These are phyloP conservation scores for Margaritispora aquatica DNA, from an alignment of 495 filamentous ascomycete species.

Conservation along the genomic window DNA sequence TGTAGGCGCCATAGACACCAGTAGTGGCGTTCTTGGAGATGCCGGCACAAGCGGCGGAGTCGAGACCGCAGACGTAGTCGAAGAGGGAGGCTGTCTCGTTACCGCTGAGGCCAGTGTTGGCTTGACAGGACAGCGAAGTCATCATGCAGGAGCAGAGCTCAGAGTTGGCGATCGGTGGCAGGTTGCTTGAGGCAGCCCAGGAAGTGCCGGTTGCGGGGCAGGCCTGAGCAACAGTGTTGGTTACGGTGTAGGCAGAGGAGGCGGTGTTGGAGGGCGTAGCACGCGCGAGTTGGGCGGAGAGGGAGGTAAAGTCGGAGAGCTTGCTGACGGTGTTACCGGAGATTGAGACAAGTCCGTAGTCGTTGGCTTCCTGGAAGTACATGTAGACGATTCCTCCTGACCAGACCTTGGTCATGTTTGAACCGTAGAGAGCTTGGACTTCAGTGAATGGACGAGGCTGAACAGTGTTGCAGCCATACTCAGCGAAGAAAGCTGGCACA, in stretches of 20 bases:
- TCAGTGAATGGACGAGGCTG: conserved; percentile 77
- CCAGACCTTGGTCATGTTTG: conserved; percentile 77
- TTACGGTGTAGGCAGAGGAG: conserved; percentile 64
- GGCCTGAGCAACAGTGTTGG: conserved; percentile 61
- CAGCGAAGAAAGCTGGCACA: conserved; percentile 93
- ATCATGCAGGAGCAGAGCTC: conserved; percentile 80
- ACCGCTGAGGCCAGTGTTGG: conserved; percentile 34
- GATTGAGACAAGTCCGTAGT: conserved; percentile 80
- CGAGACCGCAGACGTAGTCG: conserved; percentile 60
- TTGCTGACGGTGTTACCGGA: conserved; percentile 49
- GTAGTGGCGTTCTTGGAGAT: conserved; percentile 62
- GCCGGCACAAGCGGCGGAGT: conserved; percentile 52
- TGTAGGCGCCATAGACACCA: conserved; percentile 81
- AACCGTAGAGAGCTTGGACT: conserved; percentile 73
- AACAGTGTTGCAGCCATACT: conserved; percentile 90
- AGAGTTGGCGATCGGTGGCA: conserved; percentile 76
- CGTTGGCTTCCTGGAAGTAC: conserved; percentile 89
- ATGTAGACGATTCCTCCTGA: conserved; percentile 96
- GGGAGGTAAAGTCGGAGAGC: conserved; percentile 66
- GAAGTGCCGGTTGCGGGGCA: conserved; percentile 60
- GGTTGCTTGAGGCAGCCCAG: conserved; percentile 65
- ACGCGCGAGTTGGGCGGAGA: conserved; percentile 62
- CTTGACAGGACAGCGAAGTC: conserved; percentile 61
- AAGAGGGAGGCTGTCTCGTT: conserved; percentile 62
- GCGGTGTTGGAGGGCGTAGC: conserved; percentile 60